Evolutionary conservation across 345 rosid species (phyloP), one percentile per base, ranked within the genome.

Genomic region (Arabidopsis arenosa): DNA sequence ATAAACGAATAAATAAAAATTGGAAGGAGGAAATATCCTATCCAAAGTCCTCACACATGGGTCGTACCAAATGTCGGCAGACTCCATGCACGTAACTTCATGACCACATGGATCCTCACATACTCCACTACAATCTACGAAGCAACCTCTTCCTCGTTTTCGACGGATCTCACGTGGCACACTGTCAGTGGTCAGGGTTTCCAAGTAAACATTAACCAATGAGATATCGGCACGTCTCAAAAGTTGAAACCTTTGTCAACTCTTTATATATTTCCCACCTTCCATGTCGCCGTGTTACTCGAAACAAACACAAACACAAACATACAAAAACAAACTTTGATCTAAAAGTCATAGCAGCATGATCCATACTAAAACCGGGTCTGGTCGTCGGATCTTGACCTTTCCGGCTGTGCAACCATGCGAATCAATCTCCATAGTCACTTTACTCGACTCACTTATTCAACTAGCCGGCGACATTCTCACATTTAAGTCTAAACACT

Each of bases 371-470:
- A 74, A 74, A 8, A 45, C 66, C 55, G 28, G 45, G 13, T 14
- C 48, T 3, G 79, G 48, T 53, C 97, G 97, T 77, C 92, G 92
- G 84, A 68, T 90, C 56, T 72, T 93, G 45, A 79, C 86, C 2
- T 86, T 79, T 57, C 97, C 95, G 75, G 92, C 97, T 0, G 95
- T 93, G 14, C 88, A 79, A 17, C 98, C 98, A 26, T 89, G 89
- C 66, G 85, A 83, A 41, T 72, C 80, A 13, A 69, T 88, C 64
- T 83, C 92, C 33, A 82, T 82, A 64, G 71, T 52, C 10, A 89
- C 89, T 15, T 90, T 90, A 45, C 73, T 90, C 37, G 60, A 47
- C 51, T 90, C 98, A 6, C 80, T 93, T 6, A 80, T 83, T 44
- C 44, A 48, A 23, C 86, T 89, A 18, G 80, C 86, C 9, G 83